Evolutionary conservation across 306 rosid genomes (phyloP).

Genomic region (Gastrolobium villosum): DNA sequence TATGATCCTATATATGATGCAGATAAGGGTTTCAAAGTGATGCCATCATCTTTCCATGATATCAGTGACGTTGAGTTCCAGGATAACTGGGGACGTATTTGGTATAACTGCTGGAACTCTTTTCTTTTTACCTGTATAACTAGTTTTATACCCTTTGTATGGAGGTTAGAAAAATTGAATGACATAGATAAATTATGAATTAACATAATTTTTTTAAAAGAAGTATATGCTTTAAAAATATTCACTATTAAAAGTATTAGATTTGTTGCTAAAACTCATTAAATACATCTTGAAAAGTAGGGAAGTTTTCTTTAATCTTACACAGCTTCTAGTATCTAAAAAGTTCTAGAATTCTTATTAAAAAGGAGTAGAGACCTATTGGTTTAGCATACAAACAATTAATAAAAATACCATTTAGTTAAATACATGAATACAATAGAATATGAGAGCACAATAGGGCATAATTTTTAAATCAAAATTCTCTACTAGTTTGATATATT

Average conservation of each 20-base stretch:
- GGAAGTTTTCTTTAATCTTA: background rate
- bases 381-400: too few species aligned
- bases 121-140: background rate
- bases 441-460: background rate
- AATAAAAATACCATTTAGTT: too few species aligned
- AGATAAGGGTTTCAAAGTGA: constrained; percentile 80
- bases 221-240: background rate
- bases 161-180: constrained; percentile 2
- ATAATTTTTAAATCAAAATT: too few species aligned
- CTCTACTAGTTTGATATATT: background rate
- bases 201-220: background rate
- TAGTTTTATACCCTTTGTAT: background rate
- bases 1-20: constrained; percentile 79
- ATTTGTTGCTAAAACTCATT: background rate
- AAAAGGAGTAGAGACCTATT: background rate
- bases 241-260: background rate
- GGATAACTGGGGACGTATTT: constrained; percentile 95
- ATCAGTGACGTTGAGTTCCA: constrained; percentile 90
- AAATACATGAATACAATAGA: background rate
- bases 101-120: constrained; percentile 59
- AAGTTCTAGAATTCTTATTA: background rate
- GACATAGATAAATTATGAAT: background rate
- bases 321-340: background rate
- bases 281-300: background rate
- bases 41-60: constrained; percentile 95